phyloP scores from a whole-genome alignment of 805 yeast genomes.

The Kluyveromyces starmeri region DNA sequence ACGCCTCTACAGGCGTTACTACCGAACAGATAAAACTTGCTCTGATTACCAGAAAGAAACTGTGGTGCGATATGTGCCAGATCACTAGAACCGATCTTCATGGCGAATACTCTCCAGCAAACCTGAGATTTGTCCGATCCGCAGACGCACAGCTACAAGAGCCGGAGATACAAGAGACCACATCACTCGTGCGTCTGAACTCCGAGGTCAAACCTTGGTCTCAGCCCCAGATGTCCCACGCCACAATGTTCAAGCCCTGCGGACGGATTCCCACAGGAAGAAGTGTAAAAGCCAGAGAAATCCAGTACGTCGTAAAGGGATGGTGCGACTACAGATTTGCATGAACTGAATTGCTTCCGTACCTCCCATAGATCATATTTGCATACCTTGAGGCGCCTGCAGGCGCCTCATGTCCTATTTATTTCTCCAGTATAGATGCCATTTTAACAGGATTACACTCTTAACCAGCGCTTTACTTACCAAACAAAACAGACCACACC shows the following conservation, averaged over 20 bases:
- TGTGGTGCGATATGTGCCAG: slow-evolving; percentile 25
- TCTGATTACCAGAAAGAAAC: slow-evolving; percentile 23
- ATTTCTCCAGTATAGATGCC: no score
- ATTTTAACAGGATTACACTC: no score
- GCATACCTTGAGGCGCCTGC: no score
- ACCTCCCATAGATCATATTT: no score
- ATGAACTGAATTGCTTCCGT: neutral
- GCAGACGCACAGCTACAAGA: neutral
- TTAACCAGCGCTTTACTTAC: no score
- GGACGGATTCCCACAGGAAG: slow-evolving; percentile 19
- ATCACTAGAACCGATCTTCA: slow-evolving; percentile 22
- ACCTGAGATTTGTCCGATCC: slow-evolving; percentile 12
- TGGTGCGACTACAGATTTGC: slow-evolving; percentile 27
- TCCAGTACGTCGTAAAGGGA: slow-evolving; percentile 29
- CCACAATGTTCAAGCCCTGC: slow-evolving; percentile 23
- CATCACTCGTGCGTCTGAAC: slow-evolving; percentile 19
- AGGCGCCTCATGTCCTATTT: no score
- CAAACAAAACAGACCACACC: no score
- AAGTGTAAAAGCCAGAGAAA: slow-evolving; percentile 9
- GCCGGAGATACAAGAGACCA: slow-evolving; percentile 2
- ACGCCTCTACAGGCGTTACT: slow-evolving; percentile 11
- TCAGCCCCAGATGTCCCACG: slow-evolving; percentile 5
- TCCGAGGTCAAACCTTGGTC: slow-evolving; percentile 25
- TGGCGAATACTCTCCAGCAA: slow-evolving; percentile 24
- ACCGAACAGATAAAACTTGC: slow-evolving; percentile 23